A percentile compares a stretch with the other conserved stretches of the same genome.
Conservation (phyloP, 2,329 filamentous ascomycete genomes). For the Fusarium udum region DNA sequence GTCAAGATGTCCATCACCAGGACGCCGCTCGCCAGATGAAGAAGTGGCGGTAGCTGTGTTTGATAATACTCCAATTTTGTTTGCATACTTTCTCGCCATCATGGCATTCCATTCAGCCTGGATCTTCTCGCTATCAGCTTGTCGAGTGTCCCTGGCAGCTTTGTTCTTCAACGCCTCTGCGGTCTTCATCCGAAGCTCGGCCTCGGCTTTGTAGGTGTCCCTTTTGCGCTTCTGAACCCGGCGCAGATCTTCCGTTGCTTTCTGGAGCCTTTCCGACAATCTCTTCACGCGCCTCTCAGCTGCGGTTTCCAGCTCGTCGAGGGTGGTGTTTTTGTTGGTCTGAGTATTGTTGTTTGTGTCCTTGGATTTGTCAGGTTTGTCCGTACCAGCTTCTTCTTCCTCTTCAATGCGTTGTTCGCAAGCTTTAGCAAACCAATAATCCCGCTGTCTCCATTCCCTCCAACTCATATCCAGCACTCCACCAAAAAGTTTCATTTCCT, state of each 20-base stretch:
- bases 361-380: neutral
- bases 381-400: neutral
- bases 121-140: neutral
- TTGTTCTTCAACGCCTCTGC: neutral
- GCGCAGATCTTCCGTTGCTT: neutral
- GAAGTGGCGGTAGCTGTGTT: neutral
- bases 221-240: neutral
- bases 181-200: neutral
- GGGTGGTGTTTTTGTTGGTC: rapidly evolving
- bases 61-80: neutral
- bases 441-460: too few relatives aligned
- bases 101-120: neutral
- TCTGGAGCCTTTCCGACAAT: neutral
- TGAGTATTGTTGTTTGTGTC: neutral
- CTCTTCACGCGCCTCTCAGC: neutral
- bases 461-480: neutral
- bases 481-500: neutral
- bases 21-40: neutral
- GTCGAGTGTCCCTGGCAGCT: neutral
- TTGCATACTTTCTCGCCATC: neutral
- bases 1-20: neutral
- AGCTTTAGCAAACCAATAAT: too few relatives aligned
- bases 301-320: neutral
- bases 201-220: neutral
- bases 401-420: neutral